Evolutionary conservation across 148 eudicot species (phyloP).

Genomic region (Mesembryanthemum crystallinum): DNA sequence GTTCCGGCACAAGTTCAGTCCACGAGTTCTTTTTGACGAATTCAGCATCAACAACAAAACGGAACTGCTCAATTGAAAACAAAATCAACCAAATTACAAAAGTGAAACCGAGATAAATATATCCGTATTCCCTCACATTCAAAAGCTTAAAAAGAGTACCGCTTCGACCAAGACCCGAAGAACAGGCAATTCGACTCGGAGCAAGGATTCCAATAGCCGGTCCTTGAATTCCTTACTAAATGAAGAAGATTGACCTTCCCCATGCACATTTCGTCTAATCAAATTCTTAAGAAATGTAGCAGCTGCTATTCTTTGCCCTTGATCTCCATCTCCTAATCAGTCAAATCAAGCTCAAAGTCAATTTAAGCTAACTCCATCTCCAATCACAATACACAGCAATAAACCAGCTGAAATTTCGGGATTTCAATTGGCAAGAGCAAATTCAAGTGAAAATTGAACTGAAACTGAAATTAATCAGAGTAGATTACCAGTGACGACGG

Average conservation of each 20-base stretch:
- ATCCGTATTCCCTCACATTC: not conserved
- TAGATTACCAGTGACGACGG: conserved; percentile 35
- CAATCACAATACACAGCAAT: not conserved
- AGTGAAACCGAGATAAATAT: not conserved
- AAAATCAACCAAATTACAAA: conserved; percentile 1
- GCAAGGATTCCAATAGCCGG: conserved; percentile 47
- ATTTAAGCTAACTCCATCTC: not conserved
- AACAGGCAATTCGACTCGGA: conserved; percentile 45
- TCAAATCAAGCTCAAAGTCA: not conserved
- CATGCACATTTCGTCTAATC: conserved; percentile 40
- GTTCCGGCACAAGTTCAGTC: conserved; percentile 67
- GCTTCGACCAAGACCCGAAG: conserved; percentile 65
- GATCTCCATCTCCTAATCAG: conserved; percentile 41
- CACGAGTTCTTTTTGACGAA: conserved; percentile 61
- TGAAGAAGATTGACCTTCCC: conserved; percentile 24
- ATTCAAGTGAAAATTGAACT: not conserved
- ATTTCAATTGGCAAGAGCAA: not conserved
- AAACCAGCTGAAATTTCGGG: not conserved
- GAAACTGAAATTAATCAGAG: not conserved
- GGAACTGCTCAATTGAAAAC: conserved; percentile 39
- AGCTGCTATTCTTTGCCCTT: conserved; percentile 61
- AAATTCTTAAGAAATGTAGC: conserved; percentile 79
- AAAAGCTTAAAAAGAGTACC: conserved; percentile 29
- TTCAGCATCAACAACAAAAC: conserved; percentile 51
- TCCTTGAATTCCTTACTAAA: conserved; percentile 60